Conservation (phyloP, 306 rosid species). For the Prunus kanzakura region DNA sequence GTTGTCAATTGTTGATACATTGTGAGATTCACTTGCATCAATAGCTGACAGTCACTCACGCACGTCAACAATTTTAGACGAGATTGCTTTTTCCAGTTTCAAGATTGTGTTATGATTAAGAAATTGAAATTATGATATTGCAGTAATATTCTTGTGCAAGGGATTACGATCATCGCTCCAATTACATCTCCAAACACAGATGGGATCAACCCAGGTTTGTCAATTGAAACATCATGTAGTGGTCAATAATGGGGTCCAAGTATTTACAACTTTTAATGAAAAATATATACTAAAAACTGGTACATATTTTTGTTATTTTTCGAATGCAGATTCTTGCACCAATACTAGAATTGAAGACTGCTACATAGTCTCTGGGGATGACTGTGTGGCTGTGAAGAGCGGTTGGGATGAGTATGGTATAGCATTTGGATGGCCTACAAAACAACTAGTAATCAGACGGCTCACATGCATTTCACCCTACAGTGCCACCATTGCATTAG, state of each 20-base stretch:
- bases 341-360: slow-evolving; percentile 51
- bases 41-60: not conserved
- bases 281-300: not conserved
- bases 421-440: slow-evolving; percentile 40
- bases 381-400: slow-evolving; percentile 52
- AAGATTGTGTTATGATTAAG: not conserved
- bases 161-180: slow-evolving; percentile 48
- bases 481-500: slow-evolving; percentile 46
- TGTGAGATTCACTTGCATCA: not conserved
- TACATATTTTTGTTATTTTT: not conserved
- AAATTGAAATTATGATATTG: not conserved
- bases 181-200: slow-evolving; percentile 49
- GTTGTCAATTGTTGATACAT: not conserved
- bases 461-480: slow-evolving; percentile 47
- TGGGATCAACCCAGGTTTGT: slow-evolving; percentile 50
- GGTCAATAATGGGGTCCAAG: not conserved
- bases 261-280: not conserved
- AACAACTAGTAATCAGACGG: slow-evolving; percentile 39
- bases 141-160: slow-evolving; percentile 46
- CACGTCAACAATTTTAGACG: not conserved
- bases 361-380: slow-evolving; percentile 49
- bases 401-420: slow-evolving; percentile 59
- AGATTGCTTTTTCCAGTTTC: not conserved
- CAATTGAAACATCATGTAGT: not conserved
- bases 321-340: slow-evolving; percentile 44